phyloP scores from a whole-genome alignment of 139 green algal species.

The Spirogloea muscicola region DNA sequence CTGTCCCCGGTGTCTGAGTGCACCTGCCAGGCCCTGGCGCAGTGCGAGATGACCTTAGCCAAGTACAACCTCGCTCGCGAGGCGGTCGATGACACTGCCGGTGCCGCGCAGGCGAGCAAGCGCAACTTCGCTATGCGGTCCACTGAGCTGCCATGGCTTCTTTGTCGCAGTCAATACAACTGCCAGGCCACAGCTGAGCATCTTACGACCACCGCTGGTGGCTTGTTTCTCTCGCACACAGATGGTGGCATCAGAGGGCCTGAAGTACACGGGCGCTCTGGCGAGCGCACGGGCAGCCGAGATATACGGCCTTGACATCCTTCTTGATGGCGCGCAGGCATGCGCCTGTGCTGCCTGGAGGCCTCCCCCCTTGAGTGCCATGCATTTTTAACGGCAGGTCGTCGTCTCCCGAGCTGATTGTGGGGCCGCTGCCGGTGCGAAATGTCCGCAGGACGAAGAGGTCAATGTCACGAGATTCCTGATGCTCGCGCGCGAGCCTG shows the following conservation, averaged over 20 bases:
- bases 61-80: slow-evolving; percentile 62
- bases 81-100: slow-evolving; percentile 89
- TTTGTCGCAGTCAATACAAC: too few species aligned
- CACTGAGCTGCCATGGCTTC: too few species aligned
- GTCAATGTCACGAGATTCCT: slow-evolving; percentile 84
- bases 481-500: slow-evolving; percentile 82
- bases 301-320: slow-evolving; percentile 59
- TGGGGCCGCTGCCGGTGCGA: background rate
- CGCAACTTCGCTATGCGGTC: too few species aligned
- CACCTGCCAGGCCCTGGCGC: slow-evolving; percentile 44
- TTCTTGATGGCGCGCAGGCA: slow-evolving; percentile 73
- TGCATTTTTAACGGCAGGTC: too few species aligned
- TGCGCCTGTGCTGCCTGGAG: too few species aligned
- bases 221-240: slow-evolving; percentile 3
- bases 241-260: slow-evolving; percentile 26
- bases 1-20: background rate
- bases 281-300: slow-evolving; percentile 65
- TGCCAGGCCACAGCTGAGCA: too few species aligned
- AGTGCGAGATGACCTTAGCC: slow-evolving; percentile 47
- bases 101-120: slow-evolving; percentile 64
- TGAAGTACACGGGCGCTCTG: slow-evolving; percentile 60
- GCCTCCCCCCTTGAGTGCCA: too few species aligned
- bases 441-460: slow-evolving; percentile 75
- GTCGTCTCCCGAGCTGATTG: background rate
- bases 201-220: too few species aligned